Conservation (phyloP, 352 stramenopile genomes). For the Blastocystis sp. region DNA sequence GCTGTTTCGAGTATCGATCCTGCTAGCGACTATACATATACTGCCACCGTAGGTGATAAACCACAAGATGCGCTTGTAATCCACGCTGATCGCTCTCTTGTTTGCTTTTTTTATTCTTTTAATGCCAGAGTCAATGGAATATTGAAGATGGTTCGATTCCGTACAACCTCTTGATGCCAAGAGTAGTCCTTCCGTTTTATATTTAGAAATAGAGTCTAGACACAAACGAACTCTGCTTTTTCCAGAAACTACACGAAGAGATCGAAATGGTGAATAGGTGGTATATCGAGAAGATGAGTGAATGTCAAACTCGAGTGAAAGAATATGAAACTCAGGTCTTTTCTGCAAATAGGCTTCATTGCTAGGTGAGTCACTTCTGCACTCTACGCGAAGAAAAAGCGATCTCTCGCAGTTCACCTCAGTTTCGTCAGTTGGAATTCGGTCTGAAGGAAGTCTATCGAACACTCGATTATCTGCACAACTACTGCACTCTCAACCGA, state of each 20-base stretch:
- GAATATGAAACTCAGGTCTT: neutral
- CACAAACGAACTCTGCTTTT: constrained; percentile 40
- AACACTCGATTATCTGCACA: constrained; percentile 44
- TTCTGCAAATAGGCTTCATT: neutral
- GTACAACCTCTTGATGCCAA: constrained; percentile 19
- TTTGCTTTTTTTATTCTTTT: neutral
- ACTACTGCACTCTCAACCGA: constrained; percentile 49
- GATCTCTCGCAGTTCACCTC: neutral
- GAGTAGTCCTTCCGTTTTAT: neutral
- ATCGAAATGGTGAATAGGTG: constrained; percentile 56
- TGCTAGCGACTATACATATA: neutral
- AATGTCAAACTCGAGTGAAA: neutral
- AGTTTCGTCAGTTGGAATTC: constrained; percentile 14
- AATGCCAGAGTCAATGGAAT: constrained; percentile 47
- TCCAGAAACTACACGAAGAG: constrained; percentile 39
- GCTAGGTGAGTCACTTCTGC: constrained; percentile 1
- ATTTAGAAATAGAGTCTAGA: neutral
- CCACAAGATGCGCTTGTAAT: constrained; percentile 3
- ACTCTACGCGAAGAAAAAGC: neutral
- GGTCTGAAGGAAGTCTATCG: constrained; percentile 58
- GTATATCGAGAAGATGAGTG: constrained; percentile 35
- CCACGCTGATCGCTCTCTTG: neutral
- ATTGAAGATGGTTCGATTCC: neutral
- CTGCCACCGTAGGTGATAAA: neutral
- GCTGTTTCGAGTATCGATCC: neutral